Conservation (phyloP, 139 green algal genomes). For the Micractinium conductrix region DNA sequence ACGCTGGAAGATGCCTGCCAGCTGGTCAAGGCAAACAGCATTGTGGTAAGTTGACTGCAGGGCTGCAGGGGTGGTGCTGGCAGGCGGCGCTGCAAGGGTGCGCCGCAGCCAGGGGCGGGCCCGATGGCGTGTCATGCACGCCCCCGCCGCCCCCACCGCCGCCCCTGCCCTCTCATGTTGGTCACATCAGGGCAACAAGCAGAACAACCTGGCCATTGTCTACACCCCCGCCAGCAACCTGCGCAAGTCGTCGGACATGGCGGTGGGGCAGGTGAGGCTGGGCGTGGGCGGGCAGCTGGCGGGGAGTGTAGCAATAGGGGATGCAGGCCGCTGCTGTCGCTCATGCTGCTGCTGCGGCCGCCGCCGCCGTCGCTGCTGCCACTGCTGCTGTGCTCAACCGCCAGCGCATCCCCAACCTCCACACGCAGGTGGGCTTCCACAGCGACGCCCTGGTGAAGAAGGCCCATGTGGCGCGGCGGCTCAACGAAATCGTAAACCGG, state of each 20-base stretch:
- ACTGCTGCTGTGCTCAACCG: too few relatives aligned
- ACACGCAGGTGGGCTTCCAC: constrained; percentile 90
- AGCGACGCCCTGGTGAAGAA: constrained; percentile 76
- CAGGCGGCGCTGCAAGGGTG: too few relatives aligned
- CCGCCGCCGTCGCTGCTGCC: too few relatives aligned
- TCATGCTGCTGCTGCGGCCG: too few relatives aligned
- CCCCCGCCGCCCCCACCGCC: too few relatives aligned
- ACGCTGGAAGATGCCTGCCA: constrained; percentile 92
- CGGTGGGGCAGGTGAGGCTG: constrained; percentile 89
- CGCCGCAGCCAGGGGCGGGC: too few relatives aligned
- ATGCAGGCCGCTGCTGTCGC: too few relatives aligned
- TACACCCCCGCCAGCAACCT: constrained; percentile 96
- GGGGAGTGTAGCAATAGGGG: too few relatives aligned
- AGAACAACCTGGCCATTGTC: constrained; percentile 84
- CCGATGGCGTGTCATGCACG: too few relatives aligned
- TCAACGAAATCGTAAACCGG: constrained; percentile 94
- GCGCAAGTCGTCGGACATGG: constrained; percentile 83
- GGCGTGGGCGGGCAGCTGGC: too few relatives aligned
- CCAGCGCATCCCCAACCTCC: too few relatives aligned
- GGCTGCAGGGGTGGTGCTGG: background rate
- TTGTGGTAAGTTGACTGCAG: background rate
- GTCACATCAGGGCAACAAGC: constrained; percentile 77
- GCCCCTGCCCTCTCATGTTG: too few relatives aligned
- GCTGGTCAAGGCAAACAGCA: constrained; percentile 94
- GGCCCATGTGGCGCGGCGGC: constrained; percentile 72